Percentiles rank a stretch among this genome's conserved stretches.
Evolutionary conservation across 2,329 filamentous ascomycete species (phyloP).

Genomic region (Geosmithia putterillii): DNA sequence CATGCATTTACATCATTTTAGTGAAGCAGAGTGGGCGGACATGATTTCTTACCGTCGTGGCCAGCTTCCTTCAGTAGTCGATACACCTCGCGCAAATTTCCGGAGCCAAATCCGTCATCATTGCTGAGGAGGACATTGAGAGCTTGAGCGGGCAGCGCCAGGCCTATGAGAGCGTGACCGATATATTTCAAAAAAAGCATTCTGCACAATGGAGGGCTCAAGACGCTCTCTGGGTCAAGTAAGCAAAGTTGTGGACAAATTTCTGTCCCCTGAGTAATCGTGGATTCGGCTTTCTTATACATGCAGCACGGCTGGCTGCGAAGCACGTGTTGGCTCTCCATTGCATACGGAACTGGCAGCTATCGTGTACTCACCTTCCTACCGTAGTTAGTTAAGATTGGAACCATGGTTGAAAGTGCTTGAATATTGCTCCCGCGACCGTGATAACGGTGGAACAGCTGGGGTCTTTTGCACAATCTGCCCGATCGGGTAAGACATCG

Average conservation of each 20-base stretch:
- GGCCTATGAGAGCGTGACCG: conserved; percentile 4
- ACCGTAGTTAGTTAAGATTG: neutral
- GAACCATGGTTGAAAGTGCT: neutral
- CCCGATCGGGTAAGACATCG: neutral
- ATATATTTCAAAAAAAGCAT: conserved; percentile 12
- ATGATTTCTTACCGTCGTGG: conserved; percentile 11
- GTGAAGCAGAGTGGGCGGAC: conserved; percentile 5
- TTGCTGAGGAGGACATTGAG: conserved; percentile 17
- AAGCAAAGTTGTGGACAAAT: neutral
- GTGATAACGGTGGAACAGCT: neutral
- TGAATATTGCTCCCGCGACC: neutral
- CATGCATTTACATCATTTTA: too few species aligned
- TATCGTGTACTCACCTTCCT: neutral
- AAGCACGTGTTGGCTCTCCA: neutral
- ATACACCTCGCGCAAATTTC: conserved; percentile 15
- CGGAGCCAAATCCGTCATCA: conserved; percentile 17
- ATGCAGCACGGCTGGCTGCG: neutral
- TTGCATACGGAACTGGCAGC: neutral
- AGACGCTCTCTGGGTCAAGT: neutral
- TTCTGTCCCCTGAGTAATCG: neutral
- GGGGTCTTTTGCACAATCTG: neutral
- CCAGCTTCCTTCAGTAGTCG: conserved; percentile 12
- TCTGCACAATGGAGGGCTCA: neutral
- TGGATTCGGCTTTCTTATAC: neutral
- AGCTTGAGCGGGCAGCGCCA: conserved; percentile 6